Evolutionary conservation across 805 yeast genomes (phyloP).

Genomic region (Pichia deserticola): DNA sequence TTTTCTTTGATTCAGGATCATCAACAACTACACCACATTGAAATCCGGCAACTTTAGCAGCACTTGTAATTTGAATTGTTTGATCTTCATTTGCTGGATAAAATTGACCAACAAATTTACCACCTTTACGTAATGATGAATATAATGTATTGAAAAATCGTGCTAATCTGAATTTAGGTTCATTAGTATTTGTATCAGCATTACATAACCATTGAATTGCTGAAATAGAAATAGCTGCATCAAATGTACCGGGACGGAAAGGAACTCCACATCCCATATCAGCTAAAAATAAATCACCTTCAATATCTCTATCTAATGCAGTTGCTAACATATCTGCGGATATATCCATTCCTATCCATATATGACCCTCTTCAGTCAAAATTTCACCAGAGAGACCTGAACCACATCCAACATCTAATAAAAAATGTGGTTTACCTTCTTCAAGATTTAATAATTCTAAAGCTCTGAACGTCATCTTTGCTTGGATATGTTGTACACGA

Average conservation of each 20-base stretch:
- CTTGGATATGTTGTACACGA: conserved; percentile 97
- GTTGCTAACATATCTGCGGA: conserved; percentile 94
- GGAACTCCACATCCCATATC: conserved; percentile 95
- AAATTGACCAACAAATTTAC: conserved; percentile 95
- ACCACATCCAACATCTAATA: conserved; percentile 94
- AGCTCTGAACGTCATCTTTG: conserved; percentile 93
- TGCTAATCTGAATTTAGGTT: conserved; percentile 75
- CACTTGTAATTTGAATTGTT: conserved; percentile 62
- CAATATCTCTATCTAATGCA: conserved; percentile 85
- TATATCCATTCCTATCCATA: conserved; percentile 96
- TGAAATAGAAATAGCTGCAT: conserved; percentile 90
- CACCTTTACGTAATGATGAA: conserved; percentile 84
- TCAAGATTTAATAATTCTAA: conserved; percentile 77
- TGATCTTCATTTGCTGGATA: conserved; percentile 90
- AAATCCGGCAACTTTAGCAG: conserved; percentile 92
- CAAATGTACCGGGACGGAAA: conserved; percentile 92
- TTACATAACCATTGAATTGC: conserved; percentile 98
- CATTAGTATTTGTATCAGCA: conserved; percentile 76
- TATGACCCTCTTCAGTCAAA: conserved; percentile 84
- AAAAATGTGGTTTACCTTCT: conserved; percentile 50
- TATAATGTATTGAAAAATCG: conserved; percentile 84
- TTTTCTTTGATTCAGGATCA: conserved; percentile 86
- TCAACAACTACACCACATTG: conserved; percentile 94
- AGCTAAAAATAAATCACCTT: conserved; percentile 84
- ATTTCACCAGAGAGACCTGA: conserved; percentile 95